These are phyloP conservation scores for Saturnispora gosingensis DNA, from an alignment of 805 yeast genomes.

Conservation along the genomic window DNA sequence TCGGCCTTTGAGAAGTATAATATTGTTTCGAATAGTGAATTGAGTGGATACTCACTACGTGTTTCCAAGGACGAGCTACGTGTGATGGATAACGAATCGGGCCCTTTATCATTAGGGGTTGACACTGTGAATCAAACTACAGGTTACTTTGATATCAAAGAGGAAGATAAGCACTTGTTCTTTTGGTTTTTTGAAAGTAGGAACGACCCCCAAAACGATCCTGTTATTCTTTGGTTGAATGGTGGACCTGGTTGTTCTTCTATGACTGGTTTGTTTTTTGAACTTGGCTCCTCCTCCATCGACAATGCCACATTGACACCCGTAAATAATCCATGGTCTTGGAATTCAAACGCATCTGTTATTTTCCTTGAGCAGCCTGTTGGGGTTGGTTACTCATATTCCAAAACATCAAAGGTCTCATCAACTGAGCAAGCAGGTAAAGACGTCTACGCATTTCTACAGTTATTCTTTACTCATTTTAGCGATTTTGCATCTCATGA, in stretches of 20 bases:
- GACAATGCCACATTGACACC: conserved; percentile 49
- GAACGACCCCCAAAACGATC: conserved; percentile 80
- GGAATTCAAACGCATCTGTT: conserved; percentile 81
- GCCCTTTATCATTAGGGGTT: conserved; percentile 63
- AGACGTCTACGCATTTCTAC: conserved; percentile 73
- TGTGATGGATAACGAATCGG: conserved; percentile 8
- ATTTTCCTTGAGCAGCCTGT: conserved; percentile 87
- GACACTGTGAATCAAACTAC: conserved; percentile 77
- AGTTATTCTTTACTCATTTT: conserved; percentile 71
- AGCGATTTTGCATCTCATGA: conserved; percentile 41
- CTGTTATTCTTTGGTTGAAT: conserved; percentile 80
- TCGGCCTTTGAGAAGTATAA: not conserved
- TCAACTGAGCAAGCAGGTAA: conserved; percentile 75
- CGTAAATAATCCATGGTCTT: conserved; percentile 61
- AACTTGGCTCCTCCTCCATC: conserved; percentile 74
- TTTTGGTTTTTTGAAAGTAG: conserved; percentile 78
- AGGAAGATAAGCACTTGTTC: conserved; percentile 72
- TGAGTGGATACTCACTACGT: conserved; percentile 21
- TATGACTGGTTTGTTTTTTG: conserved; percentile 77
- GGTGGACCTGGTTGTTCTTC: conserved; percentile 97
- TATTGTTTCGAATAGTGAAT: conserved; percentile 6
- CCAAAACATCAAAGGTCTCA: conserved; percentile 39
- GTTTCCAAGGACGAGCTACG: conserved; percentile 4
- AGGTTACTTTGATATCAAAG: conserved; percentile 69
- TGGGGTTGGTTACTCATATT: conserved; percentile 68